Base-by-base conservation (phyloP, 306 rosid species). In the Astragalus glycyphyllos region DNA sequence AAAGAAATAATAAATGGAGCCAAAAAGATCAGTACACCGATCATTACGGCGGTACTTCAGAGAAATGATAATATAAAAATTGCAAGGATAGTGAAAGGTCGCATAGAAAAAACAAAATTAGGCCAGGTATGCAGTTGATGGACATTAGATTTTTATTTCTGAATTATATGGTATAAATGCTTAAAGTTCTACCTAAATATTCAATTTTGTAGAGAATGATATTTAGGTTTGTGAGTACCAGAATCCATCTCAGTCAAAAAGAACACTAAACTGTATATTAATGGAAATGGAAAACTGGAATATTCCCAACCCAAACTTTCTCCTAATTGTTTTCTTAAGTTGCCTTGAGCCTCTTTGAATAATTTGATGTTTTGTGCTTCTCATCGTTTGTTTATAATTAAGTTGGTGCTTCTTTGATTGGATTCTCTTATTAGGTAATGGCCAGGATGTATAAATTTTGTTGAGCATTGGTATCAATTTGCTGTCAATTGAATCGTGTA, bases 1-100 rank as follows among this genome's bases (percentile, higher is more conserved):
- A 93, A 87, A 81, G 98, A 93, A 85, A 93, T 93, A 62, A 93
- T 93, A 42, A 84, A 90, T 76, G 98, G 87, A 44, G 79, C 90
- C 76, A 76, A 81, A 73, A 90, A 46, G 46, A 93, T 93, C 57
- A 87, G 90, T 54, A 93, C 98, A 5, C 97, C 98, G 3, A 90
- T 93, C 60, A 86, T 93, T 75, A 90, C 94, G 72, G 91, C 98
- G 59, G 67, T 69, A 69, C 97, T 93, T 55, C 83, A 85, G 74
- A 40, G 53, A 8, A 88, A 81, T 60, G 60, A 86, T 86, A 78
- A 83, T 71, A 84, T 77, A 23, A 84, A 83, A 41, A 58, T 61
- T 12, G 96, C 97, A 29, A 79, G 88, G 81, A 67, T 90, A 9
- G 96, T 90, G 68, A 85, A 86, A 77, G 97, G 92, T 64, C 97